phyloP scores from a whole-genome alignment of 768 basidiomycete species.

The Leccinum boreale region DNA sequence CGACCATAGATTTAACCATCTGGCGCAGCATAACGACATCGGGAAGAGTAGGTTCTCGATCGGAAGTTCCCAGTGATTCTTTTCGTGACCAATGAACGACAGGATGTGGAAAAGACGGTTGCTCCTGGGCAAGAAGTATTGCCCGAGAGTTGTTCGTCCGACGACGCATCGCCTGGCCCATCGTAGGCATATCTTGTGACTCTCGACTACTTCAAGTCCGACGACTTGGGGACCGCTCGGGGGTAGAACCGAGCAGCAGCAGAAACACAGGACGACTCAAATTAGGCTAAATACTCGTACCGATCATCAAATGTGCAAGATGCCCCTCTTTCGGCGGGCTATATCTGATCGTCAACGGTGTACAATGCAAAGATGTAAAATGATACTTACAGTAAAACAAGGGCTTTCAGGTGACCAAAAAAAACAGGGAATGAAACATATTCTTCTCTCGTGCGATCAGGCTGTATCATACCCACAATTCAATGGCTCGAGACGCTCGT shows the following conservation, averaged over 20 bases:
- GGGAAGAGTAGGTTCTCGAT: conserved; percentile 1
- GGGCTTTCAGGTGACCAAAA: not conserved
- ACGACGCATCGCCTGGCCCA: not conserved
- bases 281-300: not conserved
- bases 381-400: not conserved
- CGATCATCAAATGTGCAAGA: not conserved
- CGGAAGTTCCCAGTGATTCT: not conserved
- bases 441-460: not conserved
- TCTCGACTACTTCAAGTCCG: not conserved
- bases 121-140: not conserved
- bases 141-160: not conserved
- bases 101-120: not conserved
- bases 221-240: not conserved
- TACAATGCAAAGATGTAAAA: not conserved
- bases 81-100: conserved; percentile 5
- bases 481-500: not conserved
- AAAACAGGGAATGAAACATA: not conserved
- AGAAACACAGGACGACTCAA: not conserved
- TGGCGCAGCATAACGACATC: conserved; percentile 2
- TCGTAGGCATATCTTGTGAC: not conserved
- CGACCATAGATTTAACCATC: conserved; percentile 2
- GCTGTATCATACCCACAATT: not conserved
- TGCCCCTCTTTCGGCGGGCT: not conserved
- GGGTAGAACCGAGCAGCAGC: not conserved
- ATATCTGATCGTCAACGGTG: not conserved